These are phyloP conservation scores for Epichloe baconii DNA, from an alignment of 2,329 filamentous ascomycete species.

Conservation along the genomic window DNA sequence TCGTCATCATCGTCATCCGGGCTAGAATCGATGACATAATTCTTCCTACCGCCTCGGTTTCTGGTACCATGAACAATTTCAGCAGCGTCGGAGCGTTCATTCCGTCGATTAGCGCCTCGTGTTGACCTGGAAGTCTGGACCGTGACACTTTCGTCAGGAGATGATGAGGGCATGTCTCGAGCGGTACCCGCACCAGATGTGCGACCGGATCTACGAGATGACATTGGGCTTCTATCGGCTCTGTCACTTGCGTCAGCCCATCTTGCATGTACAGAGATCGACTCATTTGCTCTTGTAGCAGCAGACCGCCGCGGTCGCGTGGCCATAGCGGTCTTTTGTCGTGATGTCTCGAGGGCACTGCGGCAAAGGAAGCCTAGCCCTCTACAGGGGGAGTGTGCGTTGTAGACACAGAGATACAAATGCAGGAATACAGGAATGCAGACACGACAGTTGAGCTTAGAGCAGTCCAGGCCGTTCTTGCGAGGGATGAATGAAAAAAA, in stretches of 20 bases:
- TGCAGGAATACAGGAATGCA: background rate
- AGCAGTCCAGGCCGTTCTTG: background rate
- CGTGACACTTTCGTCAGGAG: constrained; percentile 34
- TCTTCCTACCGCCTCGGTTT: constrained; percentile 43
- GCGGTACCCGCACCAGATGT: constrained; percentile 28
- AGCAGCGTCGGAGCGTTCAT: constrained; percentile 28
- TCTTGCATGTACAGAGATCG: constrained; percentile 28
- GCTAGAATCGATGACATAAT: constrained; percentile 45
- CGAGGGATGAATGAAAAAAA: background rate
- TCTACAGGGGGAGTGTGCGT: background rate
- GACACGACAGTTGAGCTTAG: background rate
- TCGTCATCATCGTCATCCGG: constrained; percentile 31
- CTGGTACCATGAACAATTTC: constrained; percentile 38
- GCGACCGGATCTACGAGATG: constrained; percentile 38
- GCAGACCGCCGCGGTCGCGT: constrained; percentile 34
- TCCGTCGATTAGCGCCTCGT: constrained; percentile 23
- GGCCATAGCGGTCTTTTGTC: constrained; percentile 23
- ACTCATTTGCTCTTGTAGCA: constrained; percentile 28
- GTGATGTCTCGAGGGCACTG: background rate
- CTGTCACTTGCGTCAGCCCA: constrained; percentile 27
- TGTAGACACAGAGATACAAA: background rate
- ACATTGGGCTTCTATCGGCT: constrained; percentile 30
- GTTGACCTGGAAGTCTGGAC: constrained; percentile 40
- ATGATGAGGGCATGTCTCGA: constrained; percentile 33
- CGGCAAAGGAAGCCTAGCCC: background rate